Percentiles rank a stretch among this genome's conserved stretches.
These are phyloP conservation scores for Letharia columbiana DNA, from an alignment of 495 filamentous ascomycete genomes.

Conservation along the genomic window DNA sequence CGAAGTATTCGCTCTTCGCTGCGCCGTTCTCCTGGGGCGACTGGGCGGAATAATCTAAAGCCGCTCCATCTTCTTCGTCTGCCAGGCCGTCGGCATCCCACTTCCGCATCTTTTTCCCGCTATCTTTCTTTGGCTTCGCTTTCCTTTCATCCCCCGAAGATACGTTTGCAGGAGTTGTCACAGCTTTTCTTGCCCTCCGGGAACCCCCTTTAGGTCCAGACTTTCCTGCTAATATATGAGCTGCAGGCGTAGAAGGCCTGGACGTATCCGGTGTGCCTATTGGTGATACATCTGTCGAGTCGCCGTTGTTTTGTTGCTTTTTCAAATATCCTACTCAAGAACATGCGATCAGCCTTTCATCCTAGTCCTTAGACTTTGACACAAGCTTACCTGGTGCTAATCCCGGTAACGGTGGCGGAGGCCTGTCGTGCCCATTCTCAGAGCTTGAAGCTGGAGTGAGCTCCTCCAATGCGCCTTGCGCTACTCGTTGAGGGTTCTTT, in stretches of 20 bases:
- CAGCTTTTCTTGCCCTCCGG: slow-evolving; percentile 71
- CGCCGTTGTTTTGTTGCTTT: slow-evolving; percentile 39
- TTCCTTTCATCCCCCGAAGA: slow-evolving; percentile 82
- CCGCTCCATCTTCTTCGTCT: slow-evolving; percentile 71
- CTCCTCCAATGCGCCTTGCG: slow-evolving; percentile 24
- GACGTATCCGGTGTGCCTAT: slow-evolving; percentile 67
- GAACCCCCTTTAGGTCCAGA: slow-evolving; percentile 54
- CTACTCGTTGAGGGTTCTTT: slow-evolving; percentile 30
- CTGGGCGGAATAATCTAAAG: slow-evolving; percentile 75
- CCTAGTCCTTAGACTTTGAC: neutral
- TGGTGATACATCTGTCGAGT: slow-evolving; percentile 54
- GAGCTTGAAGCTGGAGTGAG: slow-evolving; percentile 33
- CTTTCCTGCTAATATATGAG: slow-evolving; percentile 63
- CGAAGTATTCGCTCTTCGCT: slow-evolving; percentile 37
- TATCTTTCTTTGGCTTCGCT: slow-evolving; percentile 48
- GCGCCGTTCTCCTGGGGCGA: slow-evolving; percentile 41
- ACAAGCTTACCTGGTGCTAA: slow-evolving; percentile 28
- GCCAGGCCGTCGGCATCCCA: slow-evolving; percentile 88
- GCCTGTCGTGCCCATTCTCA: slow-evolving; percentile 33
- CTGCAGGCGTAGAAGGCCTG: slow-evolving; percentile 64
- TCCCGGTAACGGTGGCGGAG: slow-evolving; percentile 48
- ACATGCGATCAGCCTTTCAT: neutral
- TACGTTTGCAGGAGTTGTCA: slow-evolving; percentile 51
- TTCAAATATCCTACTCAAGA: slow-evolving; percentile 20
- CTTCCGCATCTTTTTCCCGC: slow-evolving; percentile 68